These are phyloP conservation scores for Debaryomyces maramus DNA, from an alignment of 805 yeast species.

Conservation along the genomic window DNA sequence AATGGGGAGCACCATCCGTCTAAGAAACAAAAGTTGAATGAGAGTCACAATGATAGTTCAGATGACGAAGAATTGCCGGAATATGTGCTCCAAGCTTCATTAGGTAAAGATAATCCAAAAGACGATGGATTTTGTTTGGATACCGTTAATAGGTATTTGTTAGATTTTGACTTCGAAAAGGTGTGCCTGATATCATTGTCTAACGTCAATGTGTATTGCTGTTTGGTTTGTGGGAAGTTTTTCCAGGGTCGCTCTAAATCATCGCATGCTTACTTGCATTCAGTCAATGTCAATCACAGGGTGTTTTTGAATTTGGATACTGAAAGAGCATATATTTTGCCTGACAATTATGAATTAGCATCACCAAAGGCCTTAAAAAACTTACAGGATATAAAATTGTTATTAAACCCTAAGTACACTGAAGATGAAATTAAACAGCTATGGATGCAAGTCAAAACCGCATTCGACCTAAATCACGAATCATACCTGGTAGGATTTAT, in stretches of 20 bases:
- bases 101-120: background rate
- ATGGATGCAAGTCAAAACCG: constrained; percentile 17
- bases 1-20: background rate
- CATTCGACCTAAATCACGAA: constrained; percentile 45
- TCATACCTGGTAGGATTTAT: constrained; percentile 62
- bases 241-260: constrained; percentile 62
- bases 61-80: constrained; percentile 14
- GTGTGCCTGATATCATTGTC: constrained; percentile 65
- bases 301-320: constrained; percentile 57
- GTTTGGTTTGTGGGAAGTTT: constrained; percentile 73
- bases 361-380: constrained; percentile 22
- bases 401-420: constrained; percentile 53
- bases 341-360: constrained; percentile 53
- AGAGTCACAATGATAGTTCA: constrained; percentile 1
- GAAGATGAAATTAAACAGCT: constrained; percentile 31
- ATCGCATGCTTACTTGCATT: constrained; percentile 70
- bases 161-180: constrained; percentile 72
- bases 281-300: constrained; percentile 62
- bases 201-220: constrained; percentile 63
- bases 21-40: constrained; percentile 3
- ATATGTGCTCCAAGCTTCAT: constrained; percentile 4
- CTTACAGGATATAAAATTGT: constrained; percentile 52
- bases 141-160: constrained; percentile 41
- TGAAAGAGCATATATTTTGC: constrained; percentile 55
- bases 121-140: constrained; percentile 31